Evolutionary conservation across 2,329 filamentous ascomycete species (phyloP).

Genomic region (Aulographum hederae): DNA sequence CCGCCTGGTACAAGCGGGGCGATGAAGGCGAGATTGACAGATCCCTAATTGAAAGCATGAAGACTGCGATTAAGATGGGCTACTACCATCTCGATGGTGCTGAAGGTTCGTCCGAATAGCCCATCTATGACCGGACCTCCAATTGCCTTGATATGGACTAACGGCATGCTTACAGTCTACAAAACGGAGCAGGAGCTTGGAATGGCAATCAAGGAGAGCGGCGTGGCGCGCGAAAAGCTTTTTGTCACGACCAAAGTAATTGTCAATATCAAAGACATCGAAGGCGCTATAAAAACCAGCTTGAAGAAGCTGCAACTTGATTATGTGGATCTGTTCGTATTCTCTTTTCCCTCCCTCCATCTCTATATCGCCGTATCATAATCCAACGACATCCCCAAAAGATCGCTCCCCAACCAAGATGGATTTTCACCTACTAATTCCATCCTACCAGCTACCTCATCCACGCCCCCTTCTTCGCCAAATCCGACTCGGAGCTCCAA

Average conservation of each 20-base stretch:
- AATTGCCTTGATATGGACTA: too few relatives aligned
- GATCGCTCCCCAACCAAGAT: background rate
- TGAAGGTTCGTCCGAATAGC: constrained; percentile 36
- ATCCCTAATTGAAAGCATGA: constrained; percentile 33
- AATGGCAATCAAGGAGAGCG: constrained; percentile 25
- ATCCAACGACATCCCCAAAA: background rate
- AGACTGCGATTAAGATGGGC: constrained; percentile 48
- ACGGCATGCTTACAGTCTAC: constrained; percentile 18
- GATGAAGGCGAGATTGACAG: constrained; percentile 30
- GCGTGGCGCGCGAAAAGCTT: constrained; percentile 26
- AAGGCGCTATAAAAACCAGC: constrained; percentile 33
- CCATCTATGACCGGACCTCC: background rate
- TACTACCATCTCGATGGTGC: constrained; percentile 61
- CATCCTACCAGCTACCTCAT: constrained; percentile 47
- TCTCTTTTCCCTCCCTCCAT: constrained; percentile 18
- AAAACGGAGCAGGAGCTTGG: constrained; percentile 32
- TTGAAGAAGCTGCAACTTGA: constrained; percentile 41
- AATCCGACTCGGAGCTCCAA: constrained; percentile 35
- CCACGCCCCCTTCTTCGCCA: constrained; percentile 40
- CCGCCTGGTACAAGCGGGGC: constrained; percentile 38
- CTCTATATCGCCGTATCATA: background rate
- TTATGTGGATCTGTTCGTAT: constrained; percentile 46
- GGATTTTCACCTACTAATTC: constrained; percentile 9
- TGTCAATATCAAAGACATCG: constrained; percentile 34
- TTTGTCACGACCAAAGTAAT: constrained; percentile 39